These are phyloP conservation scores for Discostella stelligera DNA, from an alignment of 352 stramenopile species.

Conservation along the genomic window DNA sequence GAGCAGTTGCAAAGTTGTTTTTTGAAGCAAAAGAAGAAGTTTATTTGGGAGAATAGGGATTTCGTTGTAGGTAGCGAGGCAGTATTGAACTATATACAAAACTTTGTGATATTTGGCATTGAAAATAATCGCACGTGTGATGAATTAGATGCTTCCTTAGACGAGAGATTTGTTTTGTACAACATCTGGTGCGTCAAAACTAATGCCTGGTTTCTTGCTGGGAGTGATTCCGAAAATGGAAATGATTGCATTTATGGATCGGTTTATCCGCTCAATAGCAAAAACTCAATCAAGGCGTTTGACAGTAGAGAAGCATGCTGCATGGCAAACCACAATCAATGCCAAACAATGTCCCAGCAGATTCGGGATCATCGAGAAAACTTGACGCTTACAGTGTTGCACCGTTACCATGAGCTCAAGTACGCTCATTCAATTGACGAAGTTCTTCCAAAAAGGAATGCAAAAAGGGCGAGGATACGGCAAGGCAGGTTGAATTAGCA, in stretches of 20 bases:
- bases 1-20: constrained; percentile 32
- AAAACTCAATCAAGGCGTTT: not conserved
- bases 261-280: constrained; percentile 1
- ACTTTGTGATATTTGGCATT: constrained; percentile 31
- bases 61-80: constrained; percentile 34
- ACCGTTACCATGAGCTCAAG: constrained; percentile 9
- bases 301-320: constrained; percentile 14
- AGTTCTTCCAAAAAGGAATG: too few species aligned
- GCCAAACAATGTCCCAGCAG: not conserved
- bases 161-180: constrained; percentile 48
- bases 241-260: constrained; percentile 11
- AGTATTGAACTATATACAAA: constrained; percentile 41
- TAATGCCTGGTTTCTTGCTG: constrained; percentile 2
- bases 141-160: constrained; percentile 22
- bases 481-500: not conserved
- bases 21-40: constrained; percentile 17
- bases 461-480: not conserved
- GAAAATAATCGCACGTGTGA: constrained; percentile 24
- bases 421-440: not conserved
- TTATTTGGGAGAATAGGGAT: constrained; percentile 42
- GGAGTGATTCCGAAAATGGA: not conserved
- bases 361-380: not conserved
- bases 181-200: constrained; percentile 44
- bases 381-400: constrained; percentile 1
- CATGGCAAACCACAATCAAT: not conserved